Conservation (phyloP, 2,329 filamentous ascomycete genomes). For the Botrytis aclada region DNA sequence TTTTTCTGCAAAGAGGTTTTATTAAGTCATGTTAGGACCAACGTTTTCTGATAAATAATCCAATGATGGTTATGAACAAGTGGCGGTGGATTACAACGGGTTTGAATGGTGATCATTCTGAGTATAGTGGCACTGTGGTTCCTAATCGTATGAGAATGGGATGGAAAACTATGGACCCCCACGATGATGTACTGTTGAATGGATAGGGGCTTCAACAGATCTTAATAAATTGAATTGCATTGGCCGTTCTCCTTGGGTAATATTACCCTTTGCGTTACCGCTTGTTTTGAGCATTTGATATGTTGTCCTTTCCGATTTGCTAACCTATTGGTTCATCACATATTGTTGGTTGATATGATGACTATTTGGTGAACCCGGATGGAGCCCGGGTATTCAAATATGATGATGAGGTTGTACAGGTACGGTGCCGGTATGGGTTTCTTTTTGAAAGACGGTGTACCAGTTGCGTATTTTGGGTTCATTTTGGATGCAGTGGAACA, state of each 20-base stretch:
- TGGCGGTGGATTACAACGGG: conserved; percentile 5
- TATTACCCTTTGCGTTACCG: conserved; percentile 15
- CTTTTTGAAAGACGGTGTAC: conserved; percentile 18
- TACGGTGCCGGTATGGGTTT: not conserved
- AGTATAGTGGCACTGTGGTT: conserved; percentile 7
- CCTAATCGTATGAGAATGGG: conserved; percentile 15
- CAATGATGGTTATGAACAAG: conserved; percentile 3
- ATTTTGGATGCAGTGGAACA: conserved; percentile 11
- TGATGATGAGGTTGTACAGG: conserved; percentile 10
- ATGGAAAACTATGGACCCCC: conserved; percentile 15
- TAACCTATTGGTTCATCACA: not conserved
- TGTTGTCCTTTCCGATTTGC: not conserved
- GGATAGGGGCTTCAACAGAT: conserved; percentile 18
- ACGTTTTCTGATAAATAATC: not conserved
- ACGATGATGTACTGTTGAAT: conserved; percentile 13
- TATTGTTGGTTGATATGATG: not conserved
- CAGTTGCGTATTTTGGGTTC: not conserved
- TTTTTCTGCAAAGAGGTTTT: not conserved
- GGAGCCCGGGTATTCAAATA: conserved; percentile 1
- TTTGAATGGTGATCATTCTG: not conserved
- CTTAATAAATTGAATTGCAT: not conserved
- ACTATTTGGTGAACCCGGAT: not conserved
- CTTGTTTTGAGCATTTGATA: conserved; percentile 10
- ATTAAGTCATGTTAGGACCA: not conserved
- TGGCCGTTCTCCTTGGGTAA: not conserved